Percentiles rank a stretch among this genome's conserved stretches.
These are phyloP conservation scores for Meripilus lineatus DNA, from an alignment of 1,284 basidiomycete species.

Conservation along the genomic window DNA sequence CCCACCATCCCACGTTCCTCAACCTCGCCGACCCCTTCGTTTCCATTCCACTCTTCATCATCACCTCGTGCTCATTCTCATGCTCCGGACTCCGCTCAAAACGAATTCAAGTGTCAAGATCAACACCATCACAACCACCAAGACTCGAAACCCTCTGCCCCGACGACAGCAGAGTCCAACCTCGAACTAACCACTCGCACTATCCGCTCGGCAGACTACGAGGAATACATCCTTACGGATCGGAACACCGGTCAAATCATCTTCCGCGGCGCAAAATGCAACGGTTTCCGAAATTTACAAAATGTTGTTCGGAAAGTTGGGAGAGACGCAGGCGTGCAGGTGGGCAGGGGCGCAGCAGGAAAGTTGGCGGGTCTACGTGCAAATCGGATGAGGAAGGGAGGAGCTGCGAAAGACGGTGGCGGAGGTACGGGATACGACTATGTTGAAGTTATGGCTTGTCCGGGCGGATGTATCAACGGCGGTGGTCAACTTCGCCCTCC, in stretches of 20 bases:
- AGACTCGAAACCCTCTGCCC: too few relatives aligned
- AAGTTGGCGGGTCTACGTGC: conserved; percentile 35
- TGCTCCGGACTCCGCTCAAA: too few relatives aligned
- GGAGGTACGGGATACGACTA: conserved; percentile 79
- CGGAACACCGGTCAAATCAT: conserved; percentile 52
- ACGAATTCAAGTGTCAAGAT: too few relatives aligned
- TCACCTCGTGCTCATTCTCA: too few relatives aligned
- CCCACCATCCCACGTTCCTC: too few relatives aligned
- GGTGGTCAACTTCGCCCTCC: conserved; percentile 86
- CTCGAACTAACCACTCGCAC: conserved; percentile 55
- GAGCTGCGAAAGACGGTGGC: conserved; percentile 24
- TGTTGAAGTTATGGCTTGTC: conserved; percentile 99
- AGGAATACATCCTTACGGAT: conserved; percentile 55
- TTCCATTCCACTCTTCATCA: too few relatives aligned
- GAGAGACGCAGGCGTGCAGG: conserved; percentile 75
- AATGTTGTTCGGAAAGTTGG: conserved; percentile 94
- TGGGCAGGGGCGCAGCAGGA: conserved; percentile 63
- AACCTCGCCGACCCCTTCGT: too few relatives aligned
- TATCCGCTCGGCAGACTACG: conserved; percentile 62
- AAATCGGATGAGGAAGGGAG: conserved; percentile 28
- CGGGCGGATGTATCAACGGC: conserved; percentile 95
- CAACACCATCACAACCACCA: too few relatives aligned
- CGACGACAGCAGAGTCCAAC: conserved; percentile 24
- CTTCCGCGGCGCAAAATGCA: conserved; percentile 93
- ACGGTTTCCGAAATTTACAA: conserved; percentile 96